A percentile compares a stretch with the other conserved stretches of the same genome.
These are phyloP conservation scores for Apiotrichum gamsii DNA, from an alignment of 1,284 basidiomycete genomes.

Conservation along the genomic window DNA sequence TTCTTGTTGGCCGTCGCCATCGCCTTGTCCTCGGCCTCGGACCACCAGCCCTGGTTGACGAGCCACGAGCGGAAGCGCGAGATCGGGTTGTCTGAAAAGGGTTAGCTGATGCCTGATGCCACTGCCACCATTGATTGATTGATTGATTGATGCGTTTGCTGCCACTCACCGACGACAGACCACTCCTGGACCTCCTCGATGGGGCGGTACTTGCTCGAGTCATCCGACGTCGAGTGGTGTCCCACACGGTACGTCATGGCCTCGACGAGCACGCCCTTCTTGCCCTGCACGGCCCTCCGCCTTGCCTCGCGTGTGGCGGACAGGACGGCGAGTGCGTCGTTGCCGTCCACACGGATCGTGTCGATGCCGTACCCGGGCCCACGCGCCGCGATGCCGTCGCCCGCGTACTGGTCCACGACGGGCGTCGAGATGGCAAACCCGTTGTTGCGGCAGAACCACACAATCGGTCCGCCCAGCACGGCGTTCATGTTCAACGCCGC, in stretches of 20 bases:
- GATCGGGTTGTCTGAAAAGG: slow-evolving; percentile 67
- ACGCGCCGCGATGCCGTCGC: slow-evolving; percentile 86
- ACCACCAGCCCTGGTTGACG: slow-evolving; percentile 82
- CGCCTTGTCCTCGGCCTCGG: slow-evolving; percentile 63
- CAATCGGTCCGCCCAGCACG: slow-evolving; percentile 47
- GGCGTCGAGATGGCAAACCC: slow-evolving; percentile 91
- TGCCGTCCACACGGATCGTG: slow-evolving; percentile 86
- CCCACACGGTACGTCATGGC: slow-evolving; percentile 89
- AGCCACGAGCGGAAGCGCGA: slow-evolving; percentile 76
- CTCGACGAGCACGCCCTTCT: slow-evolving; percentile 80
- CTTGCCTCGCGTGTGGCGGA: slow-evolving; percentile 75
- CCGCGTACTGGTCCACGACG: slow-evolving; percentile 78
- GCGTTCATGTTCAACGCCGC: slow-evolving; percentile 52
- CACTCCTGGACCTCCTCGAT: slow-evolving; percentile 78
- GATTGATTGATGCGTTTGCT: neutral
- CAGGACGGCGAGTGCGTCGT: slow-evolving; percentile 83
- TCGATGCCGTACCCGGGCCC: slow-evolving; percentile 92
- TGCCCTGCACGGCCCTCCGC: slow-evolving; percentile 65
- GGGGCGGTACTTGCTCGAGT: slow-evolving; percentile 82
- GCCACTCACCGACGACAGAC: slow-evolving; percentile 57
- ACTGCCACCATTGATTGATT: neutral
- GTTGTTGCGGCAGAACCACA: slow-evolving; percentile 48
- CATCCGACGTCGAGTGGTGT: slow-evolving; percentile 93
- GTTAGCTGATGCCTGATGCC: too few relatives aligned
- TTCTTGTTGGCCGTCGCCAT: slow-evolving; percentile 63